Evolutionary conservation across 2,329 filamentous ascomycete genomes (phyloP).

Genomic region (Trichoderma sp.): DNA sequence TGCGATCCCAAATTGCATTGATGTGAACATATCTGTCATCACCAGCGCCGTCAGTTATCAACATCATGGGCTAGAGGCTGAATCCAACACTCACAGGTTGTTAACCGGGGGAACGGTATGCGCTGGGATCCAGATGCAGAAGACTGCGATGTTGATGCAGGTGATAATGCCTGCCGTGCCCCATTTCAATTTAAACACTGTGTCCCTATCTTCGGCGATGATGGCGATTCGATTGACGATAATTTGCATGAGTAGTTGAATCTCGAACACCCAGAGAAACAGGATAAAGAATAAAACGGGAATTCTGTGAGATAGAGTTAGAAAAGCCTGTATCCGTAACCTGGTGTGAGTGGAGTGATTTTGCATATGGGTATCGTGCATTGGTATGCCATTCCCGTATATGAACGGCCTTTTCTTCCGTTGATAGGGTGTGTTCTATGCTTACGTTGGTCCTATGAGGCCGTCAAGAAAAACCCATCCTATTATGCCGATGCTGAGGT

Average conservation of each 20-base stretch:
- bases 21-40: conserved; percentile 36
- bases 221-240: conserved; percentile 44
- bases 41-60: not conserved
- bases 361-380: not conserved
- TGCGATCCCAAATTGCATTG: conserved; percentile 52
- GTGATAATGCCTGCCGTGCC: conserved; percentile 43
- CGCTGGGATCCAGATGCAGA: conserved; percentile 52
- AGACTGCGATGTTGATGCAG: conserved; percentile 51
- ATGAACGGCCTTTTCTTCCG: not conserved
- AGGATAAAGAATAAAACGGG: conserved; percentile 13
- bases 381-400: not conserved
- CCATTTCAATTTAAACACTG: conserved; percentile 42
- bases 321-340: not conserved
- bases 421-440: not conserved
- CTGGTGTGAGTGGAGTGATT: not conserved
- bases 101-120: conserved; percentile 28
- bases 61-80: not conserved
- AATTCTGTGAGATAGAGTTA: not conserved
- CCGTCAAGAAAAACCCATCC: conserved; percentile 28
- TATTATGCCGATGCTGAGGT: conserved; percentile 28
- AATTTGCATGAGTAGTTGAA: conserved; percentile 43
- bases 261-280: conserved; percentile 26
- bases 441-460: conserved; percentile 21
- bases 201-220: conserved; percentile 38
- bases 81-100: not conserved